phyloP scores from a whole-genome alignment of 2,329 filamentous ascomycete species.

The Botrytis tulipae region DNA sequence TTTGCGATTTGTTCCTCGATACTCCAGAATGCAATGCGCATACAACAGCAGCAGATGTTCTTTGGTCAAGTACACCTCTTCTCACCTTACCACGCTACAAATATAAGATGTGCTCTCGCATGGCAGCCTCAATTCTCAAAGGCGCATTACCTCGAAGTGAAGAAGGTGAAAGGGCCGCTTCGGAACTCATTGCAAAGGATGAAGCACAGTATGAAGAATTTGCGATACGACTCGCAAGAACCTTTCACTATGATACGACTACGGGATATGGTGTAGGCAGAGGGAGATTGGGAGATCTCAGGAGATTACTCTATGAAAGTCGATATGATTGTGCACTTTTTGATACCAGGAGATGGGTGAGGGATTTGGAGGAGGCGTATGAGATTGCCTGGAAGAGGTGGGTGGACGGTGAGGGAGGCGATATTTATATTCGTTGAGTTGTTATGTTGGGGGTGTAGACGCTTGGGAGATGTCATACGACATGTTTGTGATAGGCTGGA shows the following conservation, averaged over 20 bases:
- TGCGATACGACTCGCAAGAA: conserved; percentile 65
- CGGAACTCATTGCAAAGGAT: conserved; percentile 72
- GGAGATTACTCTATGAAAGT: conserved; percentile 76
- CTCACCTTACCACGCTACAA: conserved; percentile 87
- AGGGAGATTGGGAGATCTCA: conserved; percentile 75
- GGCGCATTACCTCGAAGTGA: conserved; percentile 76
- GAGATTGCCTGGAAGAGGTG: conserved; percentile 84
- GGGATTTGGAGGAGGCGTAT: conserved; percentile 85
- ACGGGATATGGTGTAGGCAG: conserved; percentile 51
- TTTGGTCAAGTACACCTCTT: conserved; percentile 94
- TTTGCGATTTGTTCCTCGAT: conserved; percentile 94
- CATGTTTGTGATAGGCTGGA: background rate
- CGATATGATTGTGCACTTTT: conserved; percentile 88
- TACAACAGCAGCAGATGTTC: conserved; percentile 91
- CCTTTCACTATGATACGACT: conserved; percentile 56
- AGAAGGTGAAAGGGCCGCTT: conserved; percentile 65
- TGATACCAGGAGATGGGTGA: conserved; percentile 87
- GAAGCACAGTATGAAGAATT: conserved; percentile 84
- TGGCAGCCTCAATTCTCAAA: conserved; percentile 91
- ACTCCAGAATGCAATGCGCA: conserved; percentile 98
- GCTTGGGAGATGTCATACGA: background rate
- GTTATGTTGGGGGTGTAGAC: background rate
- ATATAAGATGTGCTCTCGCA: conserved; percentile 99
- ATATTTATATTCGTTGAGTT: conserved; percentile 69
- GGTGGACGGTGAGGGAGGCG: conserved; percentile 82